phyloP scores from a whole-genome alignment of 2,329 filamentous ascomycete species.

The Davidsoniella virescens region DNA sequence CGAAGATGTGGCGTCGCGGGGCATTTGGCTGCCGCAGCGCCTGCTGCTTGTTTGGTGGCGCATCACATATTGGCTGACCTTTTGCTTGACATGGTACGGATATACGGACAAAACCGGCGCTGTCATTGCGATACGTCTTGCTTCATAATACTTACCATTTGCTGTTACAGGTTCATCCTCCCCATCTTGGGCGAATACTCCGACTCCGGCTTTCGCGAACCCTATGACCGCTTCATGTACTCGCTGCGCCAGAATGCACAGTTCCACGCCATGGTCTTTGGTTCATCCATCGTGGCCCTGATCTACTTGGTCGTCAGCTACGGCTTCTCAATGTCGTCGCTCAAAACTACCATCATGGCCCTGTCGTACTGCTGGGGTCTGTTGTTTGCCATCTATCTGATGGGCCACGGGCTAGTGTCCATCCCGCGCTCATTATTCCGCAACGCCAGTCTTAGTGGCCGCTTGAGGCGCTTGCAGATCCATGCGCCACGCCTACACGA shows the following conservation, averaged over 20 bases:
- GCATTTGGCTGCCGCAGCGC: constrained; percentile 71
- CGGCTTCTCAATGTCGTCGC: constrained; percentile 51
- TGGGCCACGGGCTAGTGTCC: constrained; percentile 91
- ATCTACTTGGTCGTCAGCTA: constrained; percentile 72
- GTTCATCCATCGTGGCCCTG: constrained; percentile 51
- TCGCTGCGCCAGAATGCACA: constrained; percentile 75
- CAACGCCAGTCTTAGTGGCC: constrained; percentile 59
- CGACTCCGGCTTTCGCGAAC: constrained; percentile 83
- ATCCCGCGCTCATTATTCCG: constrained; percentile 70
- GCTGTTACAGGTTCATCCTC: constrained; percentile 59
- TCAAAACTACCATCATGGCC: constrained; percentile 83
- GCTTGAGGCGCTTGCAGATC: constrained; percentile 58
- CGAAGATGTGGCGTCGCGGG: constrained; percentile 53
- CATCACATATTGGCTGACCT: constrained; percentile 94
- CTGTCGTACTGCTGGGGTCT: constrained; percentile 89
- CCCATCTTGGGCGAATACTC: constrained; percentile 88
- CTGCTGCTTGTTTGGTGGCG: constrained; percentile 80
- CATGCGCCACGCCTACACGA: constrained; percentile 74
- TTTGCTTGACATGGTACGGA: constrained; percentile 71
- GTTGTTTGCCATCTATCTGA: constrained; percentile 82
- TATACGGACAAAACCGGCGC: no score
- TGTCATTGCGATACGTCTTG: not conserved
- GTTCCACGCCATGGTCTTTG: constrained; percentile 70
- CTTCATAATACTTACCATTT: not conserved
- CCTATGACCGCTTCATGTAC: constrained; percentile 64